Percentiles rank a stretch among this genome's conserved stretches.
Conservation (phyloP, 768 basidiomycete species). For the Hortiboletus campestris region DNA sequence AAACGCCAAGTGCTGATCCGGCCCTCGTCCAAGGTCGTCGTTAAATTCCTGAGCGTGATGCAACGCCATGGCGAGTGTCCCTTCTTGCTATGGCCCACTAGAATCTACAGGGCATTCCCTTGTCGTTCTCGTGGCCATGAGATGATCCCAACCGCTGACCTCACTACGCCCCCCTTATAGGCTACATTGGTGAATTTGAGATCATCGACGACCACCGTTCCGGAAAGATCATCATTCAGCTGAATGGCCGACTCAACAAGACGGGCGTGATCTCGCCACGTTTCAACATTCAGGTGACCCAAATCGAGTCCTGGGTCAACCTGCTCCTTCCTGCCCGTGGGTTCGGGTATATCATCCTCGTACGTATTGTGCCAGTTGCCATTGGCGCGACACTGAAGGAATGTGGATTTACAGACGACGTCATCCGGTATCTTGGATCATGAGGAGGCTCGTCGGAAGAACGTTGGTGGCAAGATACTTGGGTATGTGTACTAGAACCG, state of each 20-base stretch:
- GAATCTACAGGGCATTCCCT: neutral
- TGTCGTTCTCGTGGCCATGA: neutral
- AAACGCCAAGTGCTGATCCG: conserved; percentile 99
- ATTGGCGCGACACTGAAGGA: neutral
- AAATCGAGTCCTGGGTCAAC: conserved; percentile 97
- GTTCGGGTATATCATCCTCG: conserved; percentile 95
- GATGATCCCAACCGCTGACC: neutral
- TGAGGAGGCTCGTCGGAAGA: conserved; percentile 97
- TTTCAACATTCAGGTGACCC: conserved; percentile 90
- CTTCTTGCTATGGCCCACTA: neutral
- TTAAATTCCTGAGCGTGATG: conserved; percentile 98
- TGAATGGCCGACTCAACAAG: conserved; percentile 98
- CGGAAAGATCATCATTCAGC: conserved; percentile 96
- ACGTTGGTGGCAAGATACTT: conserved; percentile 93
- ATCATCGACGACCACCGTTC: conserved; percentile 98
- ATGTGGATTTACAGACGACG: conserved; percentile 63
- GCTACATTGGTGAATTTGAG: conserved; percentile 98
- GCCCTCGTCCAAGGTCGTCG: conserved; percentile 95
- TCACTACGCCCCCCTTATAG: conserved; percentile 37
- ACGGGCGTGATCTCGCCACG: conserved; percentile 99
- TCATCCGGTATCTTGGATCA: conserved; percentile 98
- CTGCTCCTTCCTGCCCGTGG: conserved; percentile 93
- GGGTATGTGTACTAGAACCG: conserved; percentile 84
- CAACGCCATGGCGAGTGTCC: conserved; percentile 87
- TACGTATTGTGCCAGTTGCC: conserved; percentile 36